Evolutionary conservation across 306 rosid species (phyloP).

Genomic region (Cicer bijugum): DNA sequence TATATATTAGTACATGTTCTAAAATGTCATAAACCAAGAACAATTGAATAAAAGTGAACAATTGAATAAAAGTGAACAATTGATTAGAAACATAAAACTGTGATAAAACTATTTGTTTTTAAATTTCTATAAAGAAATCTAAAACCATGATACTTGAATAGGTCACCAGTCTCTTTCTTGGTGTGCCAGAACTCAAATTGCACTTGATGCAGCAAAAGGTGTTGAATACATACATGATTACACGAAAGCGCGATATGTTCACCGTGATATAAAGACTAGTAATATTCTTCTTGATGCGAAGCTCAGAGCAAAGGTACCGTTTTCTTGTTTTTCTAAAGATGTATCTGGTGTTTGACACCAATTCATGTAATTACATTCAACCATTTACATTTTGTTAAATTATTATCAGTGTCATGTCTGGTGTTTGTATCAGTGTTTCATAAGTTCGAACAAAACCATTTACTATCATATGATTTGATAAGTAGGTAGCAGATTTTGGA

Average conservation of each 20-base stretch:
- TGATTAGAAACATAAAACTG: neutral
- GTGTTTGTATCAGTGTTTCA: neutral
- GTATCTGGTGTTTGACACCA: too few species aligned
- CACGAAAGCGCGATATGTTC: slow-evolving; percentile 78
- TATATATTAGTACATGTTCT: neutral
- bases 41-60: neutral
- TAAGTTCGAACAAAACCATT: slow-evolving; percentile 14
- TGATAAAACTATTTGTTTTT: neutral
- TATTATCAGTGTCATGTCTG: too few species aligned
- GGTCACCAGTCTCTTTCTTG: slow-evolving; percentile 84
- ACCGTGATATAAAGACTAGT: slow-evolving; percentile 80
- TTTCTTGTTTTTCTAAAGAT: neutral
- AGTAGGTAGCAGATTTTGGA: slow-evolving; percentile 87
- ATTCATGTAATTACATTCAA: too few species aligned
- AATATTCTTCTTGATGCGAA: slow-evolving; percentile 80
- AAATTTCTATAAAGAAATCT: slow-evolving; percentile 2
- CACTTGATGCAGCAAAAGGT: slow-evolving; percentile 84
- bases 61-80: neutral
- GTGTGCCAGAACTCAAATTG: slow-evolving; percentile 81
- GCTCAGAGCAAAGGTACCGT: slow-evolving; percentile 74
- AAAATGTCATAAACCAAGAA: slow-evolving; percentile 4
- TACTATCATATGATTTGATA: slow-evolving; percentile 6
- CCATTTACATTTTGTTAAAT: too few species aligned
- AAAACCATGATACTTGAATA: slow-evolving; percentile 43
- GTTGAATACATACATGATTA: slow-evolving; percentile 88